Percentiles rank a stretch among this genome's conserved stretches.
phyloP scores from a whole-genome alignment of 805 yeast genomes.

The Schwanniomyces sp. region DNA sequence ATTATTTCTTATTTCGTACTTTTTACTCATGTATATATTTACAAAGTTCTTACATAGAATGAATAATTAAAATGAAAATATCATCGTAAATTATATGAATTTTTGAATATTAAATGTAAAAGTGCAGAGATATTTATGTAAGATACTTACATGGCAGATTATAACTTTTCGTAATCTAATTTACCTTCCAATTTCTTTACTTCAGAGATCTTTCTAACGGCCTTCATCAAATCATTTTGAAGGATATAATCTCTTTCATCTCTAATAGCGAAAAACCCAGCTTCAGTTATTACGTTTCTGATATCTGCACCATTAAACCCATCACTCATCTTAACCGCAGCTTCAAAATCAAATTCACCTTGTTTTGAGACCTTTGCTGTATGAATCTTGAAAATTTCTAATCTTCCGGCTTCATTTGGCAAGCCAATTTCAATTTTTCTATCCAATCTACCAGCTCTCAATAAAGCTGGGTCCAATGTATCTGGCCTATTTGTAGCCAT shows the following conservation, averaged over 20 bases:
- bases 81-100: background rate
- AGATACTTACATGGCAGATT: constrained; percentile 10
- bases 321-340: constrained; percentile 97
- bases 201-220: constrained; percentile 96
- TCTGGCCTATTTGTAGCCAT: constrained; percentile 99
- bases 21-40: background rate
- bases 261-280: constrained; percentile 96
- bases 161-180: constrained; percentile 91
- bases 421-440: constrained; percentile 93
- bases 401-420: constrained; percentile 94
- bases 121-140: background rate
- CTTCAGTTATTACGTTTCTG: constrained; percentile 96
- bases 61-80: background rate
- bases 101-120: background rate
- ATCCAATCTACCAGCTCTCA: constrained; percentile 97
- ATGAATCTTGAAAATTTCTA: constrained; percentile 93
- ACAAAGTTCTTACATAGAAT: background rate
- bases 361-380: constrained; percentile 79
- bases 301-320: constrained; percentile 99
- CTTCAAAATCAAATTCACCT: constrained; percentile 97
- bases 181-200: constrained; percentile 96
- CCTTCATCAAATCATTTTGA: constrained; percentile 95
- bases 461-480: constrained; percentile 93
- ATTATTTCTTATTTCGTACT: background rate
- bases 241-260: constrained; percentile 94